Evolutionary conservation across 148 eudicot species (phyloP), one percentile per base, ranked within the genome.

Genomic region (Agrostemma githago): DNA sequence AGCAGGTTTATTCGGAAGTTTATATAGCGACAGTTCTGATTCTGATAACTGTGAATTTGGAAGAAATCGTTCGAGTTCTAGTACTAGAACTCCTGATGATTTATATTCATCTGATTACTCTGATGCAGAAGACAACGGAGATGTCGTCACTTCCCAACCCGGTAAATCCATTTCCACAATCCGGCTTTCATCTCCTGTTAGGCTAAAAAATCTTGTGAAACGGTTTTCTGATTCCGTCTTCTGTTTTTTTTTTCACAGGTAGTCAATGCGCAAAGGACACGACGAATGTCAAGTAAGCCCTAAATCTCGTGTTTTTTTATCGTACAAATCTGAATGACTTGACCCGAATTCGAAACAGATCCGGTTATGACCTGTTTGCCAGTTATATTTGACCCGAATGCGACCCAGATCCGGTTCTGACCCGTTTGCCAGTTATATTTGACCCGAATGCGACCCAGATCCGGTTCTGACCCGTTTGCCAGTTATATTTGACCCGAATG

Each of bases 11-110:
- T 88, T 92, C 66, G 74, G 77, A 69, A 90, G 85, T 81, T 79
- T 44, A 38, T 83, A 85, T 79, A 82, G 85, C 67, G 90, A 83
- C 26, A 85, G 88, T 83, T 86, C 89, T 53, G 85, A 77, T 63
- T 85, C 70, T 66, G 87, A 78, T 53, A 84, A 77, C 59, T 85
- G 71, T 66, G 87, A 78, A 54, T 72, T 76, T 46, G 73, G 71
- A 39, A 40, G 62, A 62, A 69, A 68, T 39, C 66, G 54, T 79
- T 86, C 86, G 41, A 83, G 77, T 86, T 80, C 79, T 19, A 83
- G 87, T 62, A 83, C 85, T 66, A 83, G 77, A 75, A 72, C 84
- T 57, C 87, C 89, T 16, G 85, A 85, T 57, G 72, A 78, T 76
- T 78, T 83, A 66, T 84, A 87, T 48, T 80, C 85, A 8, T 86